Percentiles rank a stretch among this genome's conserved stretches.
Evolutionary conservation across 73 alveolate genomes (phyloP).

Genomic region (Blepharisma japonicum): DNA sequence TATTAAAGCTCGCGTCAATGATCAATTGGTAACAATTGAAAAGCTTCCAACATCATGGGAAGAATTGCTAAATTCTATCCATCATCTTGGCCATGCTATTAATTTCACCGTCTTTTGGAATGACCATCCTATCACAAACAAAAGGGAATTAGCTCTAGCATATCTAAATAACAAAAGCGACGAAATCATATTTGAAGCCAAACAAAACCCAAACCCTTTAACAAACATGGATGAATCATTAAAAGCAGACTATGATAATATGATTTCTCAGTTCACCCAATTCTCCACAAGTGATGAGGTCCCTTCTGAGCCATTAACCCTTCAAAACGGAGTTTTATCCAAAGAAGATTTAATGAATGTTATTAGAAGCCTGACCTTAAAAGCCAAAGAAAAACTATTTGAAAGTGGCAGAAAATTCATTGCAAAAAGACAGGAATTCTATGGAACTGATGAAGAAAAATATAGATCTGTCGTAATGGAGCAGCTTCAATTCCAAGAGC

Average conservation of each 20-base stretch:
- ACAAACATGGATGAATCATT: neutral
- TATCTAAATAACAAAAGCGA: neutral
- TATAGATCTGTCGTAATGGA: conserved; percentile 23
- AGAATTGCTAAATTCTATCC: neutral
- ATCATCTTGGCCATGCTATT: neutral
- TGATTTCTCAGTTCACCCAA: neutral
- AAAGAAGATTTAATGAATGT: neutral
- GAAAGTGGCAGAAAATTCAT: conserved; percentile 26
- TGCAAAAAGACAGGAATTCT: conserved; percentile 2
- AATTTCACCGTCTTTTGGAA: neutral
- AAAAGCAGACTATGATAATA: neutral
- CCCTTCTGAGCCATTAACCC: neutral
- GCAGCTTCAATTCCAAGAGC: conserved; percentile 18
- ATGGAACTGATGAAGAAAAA: conserved; percentile 20
- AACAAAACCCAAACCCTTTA: neutral
- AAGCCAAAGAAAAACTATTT: conserved; percentile 11
- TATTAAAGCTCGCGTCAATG: neutral
- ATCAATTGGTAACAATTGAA: neutral
- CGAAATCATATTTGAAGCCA: conserved; percentile 8
- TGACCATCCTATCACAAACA: conserved; percentile 10
- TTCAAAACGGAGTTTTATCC: neutral
- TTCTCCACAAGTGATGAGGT: neutral
- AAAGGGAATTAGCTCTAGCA: neutral
- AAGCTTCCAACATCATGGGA: conserved; percentile 7
- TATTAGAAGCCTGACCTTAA: neutral